Base-by-base conservation (phyloP, 2,329 filamentous ascomycete genomes). In the Clonostachys sp. region DNA sequence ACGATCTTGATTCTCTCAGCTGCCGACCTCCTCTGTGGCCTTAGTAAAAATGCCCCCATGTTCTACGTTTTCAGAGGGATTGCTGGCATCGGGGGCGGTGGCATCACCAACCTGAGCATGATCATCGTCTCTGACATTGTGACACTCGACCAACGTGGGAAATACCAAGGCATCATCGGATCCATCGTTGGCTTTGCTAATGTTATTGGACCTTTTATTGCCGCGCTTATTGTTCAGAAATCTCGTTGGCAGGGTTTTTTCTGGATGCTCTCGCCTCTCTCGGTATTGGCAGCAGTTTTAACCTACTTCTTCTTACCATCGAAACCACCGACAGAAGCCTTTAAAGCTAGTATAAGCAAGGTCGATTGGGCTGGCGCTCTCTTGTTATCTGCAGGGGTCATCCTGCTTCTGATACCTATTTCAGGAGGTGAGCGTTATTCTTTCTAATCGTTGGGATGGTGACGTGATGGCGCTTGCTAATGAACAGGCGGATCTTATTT, bases 111-210 rank as follows among this genome's bases (percentile, higher is more conserved):
- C 18, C 60, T 84, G 42, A 67, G 74, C 5, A 82, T 82, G 75
- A 83, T 84, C 54, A 81, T 84, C 45, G 74, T 83, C 2, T 78
- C 72, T 6, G 81, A 84, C 57, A 65, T 84, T 7, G 78, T 82
- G 1, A 78, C 78, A 0, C 64, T 84, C 5, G 70, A 80, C 55
- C 72, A 81, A 53, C 67, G 81, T 52, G 81, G 81, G 34, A 81
- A 79, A 54, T 80, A 73, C 52, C 69, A 71, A 55, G 71, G 70
- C 13, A 70, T 73, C 44, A 57, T 69, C 1, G 69, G 69, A 2
- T 59, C 63, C 7, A 67, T 61, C 45, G 52, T 72, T 14, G 70
- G 69, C 1, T 48, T 74, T 1, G 71, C 70, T 16, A 73, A 71
- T 47, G 61, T 64, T 5, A 56, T 67, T 14, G 71, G 71, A 1